A percentile compares a stretch with the other conserved stretches of the same genome.
These are phyloP conservation scores for Liquidambar formosana DNA, from an alignment of 164 flowering plant species.

Conservation along the genomic window DNA sequence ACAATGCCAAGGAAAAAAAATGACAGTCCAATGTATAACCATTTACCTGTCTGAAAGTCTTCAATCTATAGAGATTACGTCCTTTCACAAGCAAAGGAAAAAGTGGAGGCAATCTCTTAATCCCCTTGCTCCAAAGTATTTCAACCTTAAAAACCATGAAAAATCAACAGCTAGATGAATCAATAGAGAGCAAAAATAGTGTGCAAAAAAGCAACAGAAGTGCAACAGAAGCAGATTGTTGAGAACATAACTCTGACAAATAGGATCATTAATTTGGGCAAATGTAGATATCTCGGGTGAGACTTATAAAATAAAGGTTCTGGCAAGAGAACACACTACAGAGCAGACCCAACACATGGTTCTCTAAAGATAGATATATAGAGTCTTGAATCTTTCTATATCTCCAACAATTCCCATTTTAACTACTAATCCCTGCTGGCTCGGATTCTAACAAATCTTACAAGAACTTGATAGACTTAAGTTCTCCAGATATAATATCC, in stretches of 20 bases:
- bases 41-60: constrained; percentile 62
- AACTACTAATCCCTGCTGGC: too few species aligned
- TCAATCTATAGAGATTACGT: constrained; percentile 61
- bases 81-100: constrained; percentile 75
- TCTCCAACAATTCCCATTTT: too few species aligned
- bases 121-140: constrained; percentile 66
- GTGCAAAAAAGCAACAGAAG: neutral
- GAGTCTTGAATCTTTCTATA: too few species aligned
- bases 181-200: neutral
- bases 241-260: neutral
- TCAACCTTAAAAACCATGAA: constrained; percentile 47
- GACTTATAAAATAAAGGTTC: neutral
- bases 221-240: neutral
- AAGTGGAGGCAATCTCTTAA: constrained; percentile 54
- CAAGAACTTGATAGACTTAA: too few species aligned
- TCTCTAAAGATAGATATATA: too few species aligned
- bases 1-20: neutral
- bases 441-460: too few species aligned
- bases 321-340: neutral
- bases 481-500: neutral
- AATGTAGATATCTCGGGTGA: neutral
- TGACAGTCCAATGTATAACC: neutral
- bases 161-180: constrained; percentile 1
- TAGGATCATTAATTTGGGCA: neutral
- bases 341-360: neutral